Evolutionary conservation across 345 rosid genomes (phyloP).

Genomic region (Stellera chamaejasme): DNA sequence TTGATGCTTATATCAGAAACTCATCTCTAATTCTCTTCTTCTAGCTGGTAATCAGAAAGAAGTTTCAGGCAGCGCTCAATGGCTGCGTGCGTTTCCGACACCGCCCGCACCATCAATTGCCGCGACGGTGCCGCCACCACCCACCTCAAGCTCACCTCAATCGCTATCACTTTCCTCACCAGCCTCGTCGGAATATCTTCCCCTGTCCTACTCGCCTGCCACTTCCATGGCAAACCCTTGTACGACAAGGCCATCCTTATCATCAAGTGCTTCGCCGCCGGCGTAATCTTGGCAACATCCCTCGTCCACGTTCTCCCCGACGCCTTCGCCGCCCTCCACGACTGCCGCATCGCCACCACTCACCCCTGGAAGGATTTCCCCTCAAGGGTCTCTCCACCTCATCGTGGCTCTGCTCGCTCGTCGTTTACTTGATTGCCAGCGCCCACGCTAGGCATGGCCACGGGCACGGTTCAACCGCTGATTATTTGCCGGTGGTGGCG

Average conservation of each 20-base stretch:
- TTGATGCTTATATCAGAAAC: too few relatives aligned
- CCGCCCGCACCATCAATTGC: constrained; percentile 46
- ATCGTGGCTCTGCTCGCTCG: constrained; percentile 55
- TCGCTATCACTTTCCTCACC: constrained; percentile 56
- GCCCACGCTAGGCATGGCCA: constrained; percentile 53
- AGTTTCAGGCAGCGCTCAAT: constrained; percentile 4
- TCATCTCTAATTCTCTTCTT: too few relatives aligned
- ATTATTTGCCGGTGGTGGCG: constrained; percentile 30
- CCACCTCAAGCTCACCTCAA: constrained; percentile 60
- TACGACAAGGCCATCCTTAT: constrained; percentile 62
- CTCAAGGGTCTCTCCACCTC: constrained; percentile 62
- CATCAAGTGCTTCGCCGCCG: constrained; percentile 94
- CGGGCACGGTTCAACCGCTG: constrained; percentile 14
- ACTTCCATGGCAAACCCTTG: constrained; percentile 67
- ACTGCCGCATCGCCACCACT: constrained; percentile 61
- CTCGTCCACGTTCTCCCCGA: constrained; percentile 92
- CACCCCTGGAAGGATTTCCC: constrained; percentile 95
- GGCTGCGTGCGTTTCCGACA: constrained; percentile 46
- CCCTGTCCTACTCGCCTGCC: constrained; percentile 66
- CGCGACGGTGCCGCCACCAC: constrained; percentile 52
- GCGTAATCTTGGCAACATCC: constrained; percentile 90
- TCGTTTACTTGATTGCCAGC: constrained; percentile 81
- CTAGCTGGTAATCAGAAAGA: too few relatives aligned
- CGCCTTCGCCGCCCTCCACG: constrained; percentile 62
- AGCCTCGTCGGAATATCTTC: constrained; percentile 62